A percentile compares a stretch with the other conserved stretches of the same genome.
Evolutionary conservation across 2,329 filamentous ascomycete species (phyloP).

Genomic region (Aspergillus fumigatiaffinis): DNA sequence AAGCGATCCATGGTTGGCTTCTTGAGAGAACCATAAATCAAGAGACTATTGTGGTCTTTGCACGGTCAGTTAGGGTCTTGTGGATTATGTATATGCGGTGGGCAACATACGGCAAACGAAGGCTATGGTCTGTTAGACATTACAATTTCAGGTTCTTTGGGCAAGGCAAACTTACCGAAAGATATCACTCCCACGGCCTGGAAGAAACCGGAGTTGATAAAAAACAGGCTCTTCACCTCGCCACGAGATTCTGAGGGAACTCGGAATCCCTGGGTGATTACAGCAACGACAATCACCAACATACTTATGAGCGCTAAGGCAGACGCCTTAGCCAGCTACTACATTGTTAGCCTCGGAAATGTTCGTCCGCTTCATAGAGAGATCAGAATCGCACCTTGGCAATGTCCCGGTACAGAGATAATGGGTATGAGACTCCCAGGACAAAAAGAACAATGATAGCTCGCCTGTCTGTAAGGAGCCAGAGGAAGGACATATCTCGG

Average conservation of each 20-base stretch:
- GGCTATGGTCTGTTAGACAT: conserved; percentile 43
- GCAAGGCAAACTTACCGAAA: conserved; percentile 62
- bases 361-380: background rate
- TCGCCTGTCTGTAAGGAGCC: conserved; percentile 74
- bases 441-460: conserved; percentile 86
- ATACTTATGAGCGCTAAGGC: conserved; percentile 91
- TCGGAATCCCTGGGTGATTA: conserved; percentile 75
- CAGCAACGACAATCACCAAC: conserved; percentile 81
- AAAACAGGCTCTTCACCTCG: conserved; percentile 64
- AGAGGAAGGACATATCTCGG: conserved; percentile 68
- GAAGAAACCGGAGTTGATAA: conserved; percentile 84
- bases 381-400: conserved; percentile 65
- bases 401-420: conserved; percentile 94
- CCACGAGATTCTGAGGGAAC: conserved; percentile 71
- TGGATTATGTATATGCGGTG: background rate
- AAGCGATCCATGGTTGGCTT: conserved; percentile 97
- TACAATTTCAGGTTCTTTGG: background rate
- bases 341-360: conserved; percentile 26
- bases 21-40: conserved; percentile 93
- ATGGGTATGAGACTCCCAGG: conserved; percentile 78
- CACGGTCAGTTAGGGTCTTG: conserved; percentile 15
- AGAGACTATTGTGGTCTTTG: conserved; percentile 83
- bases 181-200: conserved; percentile 98
- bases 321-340: conserved; percentile 87
- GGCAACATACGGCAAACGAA: conserved; percentile 60